phyloP scores from a whole-genome alignment of 2,329 filamentous ascomycete species.

The Bipolaris sorokiniana region DNA sequence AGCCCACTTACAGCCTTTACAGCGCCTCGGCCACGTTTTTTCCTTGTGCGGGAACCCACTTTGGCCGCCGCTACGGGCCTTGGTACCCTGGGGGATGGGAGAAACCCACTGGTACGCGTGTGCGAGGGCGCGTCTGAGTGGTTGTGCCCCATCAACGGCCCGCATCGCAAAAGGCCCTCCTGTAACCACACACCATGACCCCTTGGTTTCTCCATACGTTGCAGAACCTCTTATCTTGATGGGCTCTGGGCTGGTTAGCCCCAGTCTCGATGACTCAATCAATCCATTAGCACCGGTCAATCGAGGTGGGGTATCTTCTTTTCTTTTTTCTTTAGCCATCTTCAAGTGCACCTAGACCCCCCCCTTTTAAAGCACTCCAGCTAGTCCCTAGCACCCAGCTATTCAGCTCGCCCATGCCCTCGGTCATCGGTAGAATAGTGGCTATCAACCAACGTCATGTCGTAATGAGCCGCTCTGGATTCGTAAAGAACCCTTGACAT shows the following conservation, averaged over 20 bases:
- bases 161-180: not conserved
- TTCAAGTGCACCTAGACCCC: not conserved
- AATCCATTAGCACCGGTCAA: not conserved
- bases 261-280: not conserved
- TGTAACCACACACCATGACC: not conserved
- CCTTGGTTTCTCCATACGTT: slow-evolving; percentile 1
- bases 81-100: not conserved
- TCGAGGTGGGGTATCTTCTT: not conserved
- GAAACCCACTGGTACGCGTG: slow-evolving; percentile 1
- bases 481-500: not conserved
- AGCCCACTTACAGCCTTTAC: not conserved
- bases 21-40: slow-evolving; percentile 16
- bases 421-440: not conserved
- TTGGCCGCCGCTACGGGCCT: slow-evolving; percentile 13
- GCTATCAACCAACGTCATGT: not conserved
- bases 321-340: not conserved
- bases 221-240: not conserved
- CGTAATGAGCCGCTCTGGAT: not conserved
- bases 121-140: not conserved
- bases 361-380: slow-evolving; percentile 6
- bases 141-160: not conserved
- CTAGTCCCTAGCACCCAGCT: slow-evolving; percentile 5
- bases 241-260: not conserved
- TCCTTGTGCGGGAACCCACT: slow-evolving; percentile 13
- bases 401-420: not conserved